Conservation (phyloP, 768 basidiomycete species). For the Lactifluus hygrophoroides region DNA sequence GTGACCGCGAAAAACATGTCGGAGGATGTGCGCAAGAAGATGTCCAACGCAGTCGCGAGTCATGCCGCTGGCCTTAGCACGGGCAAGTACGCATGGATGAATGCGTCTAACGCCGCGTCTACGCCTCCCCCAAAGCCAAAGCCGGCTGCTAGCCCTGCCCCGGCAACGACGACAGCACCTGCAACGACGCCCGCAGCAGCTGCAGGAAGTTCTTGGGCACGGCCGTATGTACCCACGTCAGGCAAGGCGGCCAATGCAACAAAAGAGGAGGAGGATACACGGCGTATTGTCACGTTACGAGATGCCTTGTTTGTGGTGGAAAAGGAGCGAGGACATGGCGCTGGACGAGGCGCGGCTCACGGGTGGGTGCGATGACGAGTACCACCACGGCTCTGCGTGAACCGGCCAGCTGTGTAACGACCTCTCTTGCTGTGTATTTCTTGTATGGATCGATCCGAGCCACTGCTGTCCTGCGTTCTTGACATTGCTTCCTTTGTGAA, state of each 20-base stretch:
- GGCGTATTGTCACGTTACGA: constrained; percentile 55
- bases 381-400: not conserved
- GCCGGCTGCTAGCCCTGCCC: constrained; percentile 22
- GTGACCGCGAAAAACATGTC: constrained; percentile 85
- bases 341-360: constrained; percentile 64
- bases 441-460: constrained; percentile 1
- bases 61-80: constrained; percentile 75
- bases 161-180: constrained; percentile 27
- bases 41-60: constrained; percentile 83
- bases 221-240: constrained; percentile 53
- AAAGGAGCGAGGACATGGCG: constrained; percentile 76
- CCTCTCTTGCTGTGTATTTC: constrained; percentile 2
- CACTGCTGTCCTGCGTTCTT: not conserved
- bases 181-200: constrained; percentile 18
- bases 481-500: not conserved
- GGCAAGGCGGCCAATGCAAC: constrained; percentile 32
- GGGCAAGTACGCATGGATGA: constrained; percentile 88
- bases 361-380: constrained; percentile 37
- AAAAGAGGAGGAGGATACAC: constrained; percentile 41
- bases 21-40: constrained; percentile 85
- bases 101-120: constrained; percentile 43
- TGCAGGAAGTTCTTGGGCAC: constrained; percentile 42
- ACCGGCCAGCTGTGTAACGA: not conserved
- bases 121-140: constrained; percentile 30
- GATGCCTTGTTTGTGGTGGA: constrained; percentile 85